Evolutionary conservation across 257 asterid genomes (phyloP).

Genomic region (Solanum pinnatisectum): DNA sequence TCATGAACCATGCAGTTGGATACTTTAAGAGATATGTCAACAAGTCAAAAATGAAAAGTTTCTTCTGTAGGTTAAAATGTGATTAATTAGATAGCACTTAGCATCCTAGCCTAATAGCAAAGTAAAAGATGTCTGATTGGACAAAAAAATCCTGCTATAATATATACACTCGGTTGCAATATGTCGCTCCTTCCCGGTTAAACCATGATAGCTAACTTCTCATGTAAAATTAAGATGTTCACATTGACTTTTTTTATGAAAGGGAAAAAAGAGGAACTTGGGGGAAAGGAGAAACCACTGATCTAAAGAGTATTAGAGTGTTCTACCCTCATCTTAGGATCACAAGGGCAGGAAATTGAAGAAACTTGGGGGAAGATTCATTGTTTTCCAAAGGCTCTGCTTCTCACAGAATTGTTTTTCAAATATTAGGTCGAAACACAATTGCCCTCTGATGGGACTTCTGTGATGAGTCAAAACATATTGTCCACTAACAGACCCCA

Average conservation of each 20-base stretch:
- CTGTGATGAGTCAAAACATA: neutral
- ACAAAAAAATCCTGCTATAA: neutral
- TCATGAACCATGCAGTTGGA: neutral
- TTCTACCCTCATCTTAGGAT: neutral
- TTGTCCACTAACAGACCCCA: neutral
- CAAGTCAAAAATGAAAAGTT: neutral
- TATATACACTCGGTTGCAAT: neutral
- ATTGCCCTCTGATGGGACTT: neutral
- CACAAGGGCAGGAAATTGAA: neutral
- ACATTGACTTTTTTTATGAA: neutral
- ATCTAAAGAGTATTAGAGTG: neutral
- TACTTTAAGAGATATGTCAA: neutral
- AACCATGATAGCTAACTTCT: neutral
- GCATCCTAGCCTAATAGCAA: neutral
- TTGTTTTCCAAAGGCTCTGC: neutral
- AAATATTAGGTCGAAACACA: neutral
- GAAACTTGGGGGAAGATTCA: neutral
- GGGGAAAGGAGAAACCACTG: neutral
- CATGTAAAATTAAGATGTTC: neutral
- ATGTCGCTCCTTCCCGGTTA: neutral
- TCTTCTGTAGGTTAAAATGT: neutral
- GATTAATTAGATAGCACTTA: neutral
- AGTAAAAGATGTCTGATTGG: neutral
- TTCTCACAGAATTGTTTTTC: neutral
- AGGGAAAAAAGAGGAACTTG: neutral